These are phyloP conservation scores for Margaritispora aquatica DNA, from an alignment of 495 filamentous ascomycete genomes.

Conservation along the genomic window DNA sequence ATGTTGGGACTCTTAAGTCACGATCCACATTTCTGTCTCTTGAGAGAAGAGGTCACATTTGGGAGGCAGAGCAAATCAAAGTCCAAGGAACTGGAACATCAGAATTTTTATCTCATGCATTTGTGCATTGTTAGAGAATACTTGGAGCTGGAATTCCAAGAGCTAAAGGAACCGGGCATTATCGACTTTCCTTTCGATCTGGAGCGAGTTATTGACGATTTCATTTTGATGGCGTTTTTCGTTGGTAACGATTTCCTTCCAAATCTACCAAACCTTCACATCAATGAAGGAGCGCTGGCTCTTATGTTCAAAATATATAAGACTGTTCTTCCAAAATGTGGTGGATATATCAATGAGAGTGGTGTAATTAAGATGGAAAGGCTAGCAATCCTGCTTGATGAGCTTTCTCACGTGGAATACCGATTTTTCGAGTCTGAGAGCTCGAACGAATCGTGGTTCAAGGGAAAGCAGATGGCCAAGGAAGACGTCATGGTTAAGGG, in stretches of 20 bases:
- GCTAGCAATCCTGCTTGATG: constrained; percentile 71
- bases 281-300: constrained; percentile 94
- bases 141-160: constrained; percentile 93
- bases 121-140: constrained; percentile 97
- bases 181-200: constrained; percentile 82
- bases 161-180: constrained; percentile 69
- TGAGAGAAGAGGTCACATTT: constrained; percentile 97
- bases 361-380: constrained; percentile 84
- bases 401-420: constrained; percentile 78
- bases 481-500: constrained; percentile 58
- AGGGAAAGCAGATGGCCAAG: constrained; percentile 65
- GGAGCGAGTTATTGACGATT: constrained; percentile 97
- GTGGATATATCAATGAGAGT: constrained; percentile 94
- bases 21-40: constrained; percentile 95
- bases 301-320: constrained; percentile 99
- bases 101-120: constrained; percentile 98
- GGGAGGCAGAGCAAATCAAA: constrained; percentile 79
- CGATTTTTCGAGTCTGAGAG: constrained; percentile 87
- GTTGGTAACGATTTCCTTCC: constrained; percentile 99
- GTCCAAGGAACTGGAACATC: constrained; percentile 93
- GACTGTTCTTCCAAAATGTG: constrained; percentile 74
- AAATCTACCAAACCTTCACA: constrained; percentile 92
- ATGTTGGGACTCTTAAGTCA: constrained; percentile 97
- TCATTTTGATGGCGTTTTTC: constrained; percentile 99
- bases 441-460: constrained; percentile 86